A percentile compares a stretch with the other conserved stretches of the same genome.
phyloP scores from a whole-genome alignment of 768 basidiomycete genomes.

The Lepiota brunneoincarnata region DNA sequence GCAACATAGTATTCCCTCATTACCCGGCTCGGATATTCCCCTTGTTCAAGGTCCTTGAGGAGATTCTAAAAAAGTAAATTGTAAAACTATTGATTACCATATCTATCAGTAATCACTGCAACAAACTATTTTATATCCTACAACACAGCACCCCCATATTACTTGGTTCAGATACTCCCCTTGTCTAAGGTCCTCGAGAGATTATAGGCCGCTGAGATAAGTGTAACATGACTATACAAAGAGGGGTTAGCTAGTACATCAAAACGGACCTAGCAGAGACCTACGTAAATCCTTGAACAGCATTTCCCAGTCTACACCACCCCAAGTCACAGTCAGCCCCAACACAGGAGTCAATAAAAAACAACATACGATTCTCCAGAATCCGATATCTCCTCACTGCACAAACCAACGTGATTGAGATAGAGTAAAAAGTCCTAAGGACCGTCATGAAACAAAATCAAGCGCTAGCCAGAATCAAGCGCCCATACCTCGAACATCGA shows the following conservation, averaged over 20 bases:
- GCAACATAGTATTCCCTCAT: too few species aligned
- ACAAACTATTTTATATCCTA: too few species aligned
- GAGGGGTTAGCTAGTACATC: too few species aligned
- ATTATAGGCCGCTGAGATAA: conserved; percentile 84
- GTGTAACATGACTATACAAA: conserved; percentile 68
- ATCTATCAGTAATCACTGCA: too few species aligned
- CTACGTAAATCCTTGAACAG: conserved; percentile 88
- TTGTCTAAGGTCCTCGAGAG: conserved; percentile 56
- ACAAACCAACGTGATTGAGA: conserved; percentile 84
- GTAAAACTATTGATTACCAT: too few species aligned
- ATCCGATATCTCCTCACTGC: conserved; percentile 83
- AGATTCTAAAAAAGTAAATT: too few species aligned
- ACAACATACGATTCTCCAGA: conserved; percentile 71
- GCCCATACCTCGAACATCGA: conserved; percentile 86
- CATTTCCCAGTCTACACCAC: conserved; percentile 67
- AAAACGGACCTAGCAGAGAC: too few species aligned
- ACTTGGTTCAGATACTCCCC: neutral
- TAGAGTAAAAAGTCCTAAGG: conserved; percentile 78
- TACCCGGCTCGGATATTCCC: too few species aligned
- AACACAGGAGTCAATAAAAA: neutral
- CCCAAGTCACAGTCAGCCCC: neutral
- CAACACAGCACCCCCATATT: too few species aligned
- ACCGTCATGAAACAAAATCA: neutral
- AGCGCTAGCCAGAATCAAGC: neutral
- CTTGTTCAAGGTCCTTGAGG: too few species aligned